phyloP scores from a whole-genome alignment of 2,329 filamentous ascomycete species.

The Fusarium virguliforme region DNA sequence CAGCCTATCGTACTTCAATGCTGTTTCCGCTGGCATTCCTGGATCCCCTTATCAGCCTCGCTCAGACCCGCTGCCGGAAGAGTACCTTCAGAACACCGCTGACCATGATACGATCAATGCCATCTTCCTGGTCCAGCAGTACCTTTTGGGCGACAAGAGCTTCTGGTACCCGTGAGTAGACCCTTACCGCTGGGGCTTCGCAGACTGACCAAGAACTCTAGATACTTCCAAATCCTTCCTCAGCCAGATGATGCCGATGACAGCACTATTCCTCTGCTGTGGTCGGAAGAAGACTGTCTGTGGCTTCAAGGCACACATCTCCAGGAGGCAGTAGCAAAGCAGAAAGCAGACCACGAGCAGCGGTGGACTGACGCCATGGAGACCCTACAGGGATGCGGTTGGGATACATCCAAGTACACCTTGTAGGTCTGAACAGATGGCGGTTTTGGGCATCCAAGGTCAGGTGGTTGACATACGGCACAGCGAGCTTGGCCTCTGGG shows the following conservation, averaged over 20 bases:
- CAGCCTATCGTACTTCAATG: conserved; percentile 1
- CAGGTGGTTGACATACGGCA: neutral
- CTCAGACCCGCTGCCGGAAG: neutral
- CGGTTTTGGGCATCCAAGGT: neutral
- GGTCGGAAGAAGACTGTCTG: neutral
- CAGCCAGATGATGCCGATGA: neutral
- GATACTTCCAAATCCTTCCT: neutral
- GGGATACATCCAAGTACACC: neutral
- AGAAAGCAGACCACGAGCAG: neutral
- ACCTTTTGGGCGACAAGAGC: neutral
- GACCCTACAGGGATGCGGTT: neutral
- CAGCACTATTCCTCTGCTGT: neutral
- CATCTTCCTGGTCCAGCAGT: neutral
- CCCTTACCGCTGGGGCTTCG: neutral
- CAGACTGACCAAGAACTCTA: neutral
- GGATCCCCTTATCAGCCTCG: neutral
- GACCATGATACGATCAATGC: neutral
- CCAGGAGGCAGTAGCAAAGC: neutral
- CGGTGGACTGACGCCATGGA: neutral
- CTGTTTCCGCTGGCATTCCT: neutral
- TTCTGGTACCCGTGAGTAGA: neutral
- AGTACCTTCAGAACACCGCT: neutral
- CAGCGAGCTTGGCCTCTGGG: neutral
- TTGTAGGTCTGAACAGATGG: neutral
- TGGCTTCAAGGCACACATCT: neutral